Conservation (phyloP, 208 protist genomes). For the Leishmania tropica region DNA sequence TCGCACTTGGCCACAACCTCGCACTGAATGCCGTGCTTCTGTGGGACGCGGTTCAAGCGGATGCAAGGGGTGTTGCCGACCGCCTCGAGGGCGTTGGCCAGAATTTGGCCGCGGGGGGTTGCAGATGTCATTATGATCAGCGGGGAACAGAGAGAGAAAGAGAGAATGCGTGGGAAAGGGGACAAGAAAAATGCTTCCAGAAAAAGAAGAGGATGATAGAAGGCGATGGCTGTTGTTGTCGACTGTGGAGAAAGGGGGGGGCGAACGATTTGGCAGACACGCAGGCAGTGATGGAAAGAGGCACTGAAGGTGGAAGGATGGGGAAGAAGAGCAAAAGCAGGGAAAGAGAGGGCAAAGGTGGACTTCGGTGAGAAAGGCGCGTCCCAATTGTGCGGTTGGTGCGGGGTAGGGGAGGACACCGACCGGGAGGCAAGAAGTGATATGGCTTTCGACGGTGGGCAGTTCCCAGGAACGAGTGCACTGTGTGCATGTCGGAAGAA, state of each 20-base stretch:
- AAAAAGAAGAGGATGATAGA: background rate
- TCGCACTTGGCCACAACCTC: constrained; percentile 94
- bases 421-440: background rate
- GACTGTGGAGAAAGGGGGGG: background rate
- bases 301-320: background rate
- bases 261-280: background rate
- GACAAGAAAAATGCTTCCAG: background rate
- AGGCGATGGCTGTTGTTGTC: background rate
- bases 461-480: background rate
- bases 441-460: background rate
- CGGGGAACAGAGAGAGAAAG: background rate
- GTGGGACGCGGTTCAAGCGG: constrained; percentile 81
- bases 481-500: background rate
- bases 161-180: background rate
- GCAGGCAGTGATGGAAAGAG: background rate
- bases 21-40: constrained; percentile 76
- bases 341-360: no score
- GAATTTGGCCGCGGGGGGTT: constrained; percentile 30
- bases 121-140: constrained; percentile 9
- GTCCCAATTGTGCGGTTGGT: background rate
- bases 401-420: background rate
- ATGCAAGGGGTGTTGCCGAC: constrained; percentile 91
- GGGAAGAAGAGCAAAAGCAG: no score
- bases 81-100: constrained; percentile 70
- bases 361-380: no score